phyloP scores from a whole-genome alignment of 257 asterid species.

The Anisodus acutangulus region DNA sequence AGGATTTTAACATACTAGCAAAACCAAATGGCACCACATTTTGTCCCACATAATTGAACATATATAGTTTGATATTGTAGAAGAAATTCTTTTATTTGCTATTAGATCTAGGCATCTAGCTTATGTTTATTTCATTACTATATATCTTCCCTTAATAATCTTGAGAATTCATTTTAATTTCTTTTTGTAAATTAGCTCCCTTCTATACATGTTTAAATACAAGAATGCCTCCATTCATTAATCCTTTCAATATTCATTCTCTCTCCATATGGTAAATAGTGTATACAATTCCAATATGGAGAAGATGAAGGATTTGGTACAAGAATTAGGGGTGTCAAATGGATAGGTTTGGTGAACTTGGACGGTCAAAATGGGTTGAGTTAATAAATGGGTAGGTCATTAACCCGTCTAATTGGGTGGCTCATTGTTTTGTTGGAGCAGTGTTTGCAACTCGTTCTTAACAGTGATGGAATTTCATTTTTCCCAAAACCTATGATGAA shows the following conservation, averaged over 20 bases:
- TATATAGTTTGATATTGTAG: background rate
- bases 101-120: constrained; percentile 3
- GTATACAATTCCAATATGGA: background rate
- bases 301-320: background rate
- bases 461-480: no score
- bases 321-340: background rate
- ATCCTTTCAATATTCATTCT: background rate
- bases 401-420: background rate
- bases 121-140: background rate
- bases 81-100: background rate
- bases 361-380: background rate
- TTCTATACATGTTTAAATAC: background rate
- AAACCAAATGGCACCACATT: constrained; percentile 53
- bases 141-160: background rate
- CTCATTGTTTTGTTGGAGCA: background rate
- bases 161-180: background rate
- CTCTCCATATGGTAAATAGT: background rate
- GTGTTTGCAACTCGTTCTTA: no score
- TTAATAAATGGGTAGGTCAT: background rate
- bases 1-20: constrained; percentile 57
- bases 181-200: background rate
- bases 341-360: no score
- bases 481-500: no score
- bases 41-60: constrained; percentile 40
- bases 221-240: background rate